phyloP scores from a whole-genome alignment of 768 basidiomycete species.

The Kwoniella mangroviensis region DNA sequence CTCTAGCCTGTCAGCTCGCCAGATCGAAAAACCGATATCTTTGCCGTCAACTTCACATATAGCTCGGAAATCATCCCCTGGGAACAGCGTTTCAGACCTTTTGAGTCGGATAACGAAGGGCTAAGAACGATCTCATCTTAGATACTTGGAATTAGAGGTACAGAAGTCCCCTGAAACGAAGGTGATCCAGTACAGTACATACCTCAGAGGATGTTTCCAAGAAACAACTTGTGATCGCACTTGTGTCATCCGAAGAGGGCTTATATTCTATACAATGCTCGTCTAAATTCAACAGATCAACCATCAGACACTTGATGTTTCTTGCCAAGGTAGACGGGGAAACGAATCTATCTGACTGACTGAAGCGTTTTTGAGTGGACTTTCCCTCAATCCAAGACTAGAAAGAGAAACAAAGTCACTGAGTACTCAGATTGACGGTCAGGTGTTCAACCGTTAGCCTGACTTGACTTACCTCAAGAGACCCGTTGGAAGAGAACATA shows the following conservation, averaged over 20 bases:
- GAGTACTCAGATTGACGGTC: neutral
- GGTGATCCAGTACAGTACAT: too few relatives aligned
- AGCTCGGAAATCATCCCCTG: neutral
- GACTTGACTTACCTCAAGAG: neutral
- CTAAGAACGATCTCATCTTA: neutral
- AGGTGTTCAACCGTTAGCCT: neutral
- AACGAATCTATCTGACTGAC: neutral
- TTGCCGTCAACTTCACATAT: neutral
- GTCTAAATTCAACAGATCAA: neutral
- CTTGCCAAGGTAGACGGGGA: neutral
- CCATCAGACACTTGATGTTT: neutral
- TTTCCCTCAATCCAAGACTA: slow-evolving; percentile 4
- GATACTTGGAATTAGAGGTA: too few relatives aligned
- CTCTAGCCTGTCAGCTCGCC: neutral
- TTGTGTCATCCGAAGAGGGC: neutral
- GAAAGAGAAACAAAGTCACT: neutral
- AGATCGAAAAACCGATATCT: neutral
- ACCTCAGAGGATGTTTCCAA: neutral
- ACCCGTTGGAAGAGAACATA: neutral
- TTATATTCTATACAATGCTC: neutral
- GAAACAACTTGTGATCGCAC: neutral
- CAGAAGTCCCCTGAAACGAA: too few relatives aligned
- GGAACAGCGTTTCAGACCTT: neutral
- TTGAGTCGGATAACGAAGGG: neutral
- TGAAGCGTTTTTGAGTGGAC: neutral